Percentiles rank a stretch among this genome's conserved stretches.
Evolutionary conservation across 1,284 basidiomycete species (phyloP).

Genomic region (Hemileccinum hortonii): DNA sequence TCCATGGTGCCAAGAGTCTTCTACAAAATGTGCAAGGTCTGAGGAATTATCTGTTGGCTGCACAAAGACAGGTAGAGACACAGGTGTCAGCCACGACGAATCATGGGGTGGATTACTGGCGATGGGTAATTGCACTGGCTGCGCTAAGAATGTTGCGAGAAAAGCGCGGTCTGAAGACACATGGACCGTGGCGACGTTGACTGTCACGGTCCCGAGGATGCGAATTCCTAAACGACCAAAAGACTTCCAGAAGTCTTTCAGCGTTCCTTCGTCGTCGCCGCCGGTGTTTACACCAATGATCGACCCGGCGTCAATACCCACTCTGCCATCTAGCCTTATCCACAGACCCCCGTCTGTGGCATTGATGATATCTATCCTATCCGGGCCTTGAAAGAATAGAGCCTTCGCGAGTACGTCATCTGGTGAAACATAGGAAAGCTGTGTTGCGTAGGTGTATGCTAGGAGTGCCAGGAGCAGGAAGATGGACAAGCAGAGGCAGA

Average conservation of each 20-base stretch:
- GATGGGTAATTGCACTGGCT: conserved; percentile 55
- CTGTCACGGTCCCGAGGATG: conserved; percentile 53
- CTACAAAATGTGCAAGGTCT: conserved; percentile 50
- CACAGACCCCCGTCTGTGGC: conserved; percentile 60
- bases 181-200: conserved; percentile 49
- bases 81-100: conserved; percentile 55
- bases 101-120: conserved; percentile 56
- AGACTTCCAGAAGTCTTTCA: conserved; percentile 55
- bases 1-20: conserved; percentile 59
- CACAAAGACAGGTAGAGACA: conserved; percentile 54
- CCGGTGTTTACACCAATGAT: conserved; percentile 54
- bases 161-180: conserved; percentile 44
- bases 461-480: conserved; percentile 48
- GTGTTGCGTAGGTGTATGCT: conserved; percentile 63
- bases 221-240: conserved; percentile 66
- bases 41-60: conserved; percentile 54
- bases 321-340: conserved; percentile 52
- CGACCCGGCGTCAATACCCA: conserved; percentile 65
- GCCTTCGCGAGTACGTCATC: conserved; percentile 57
- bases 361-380: conserved; percentile 59
- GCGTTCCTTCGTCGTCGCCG: conserved; percentile 39
- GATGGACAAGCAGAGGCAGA: conserved; percentile 42
- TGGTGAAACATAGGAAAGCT: conserved; percentile 51
- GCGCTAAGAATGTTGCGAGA: conserved; percentile 48
- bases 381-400: conserved; percentile 60